Evolutionary conservation across 2,329 filamentous ascomycete species (phyloP).

Genomic region (Chalaropsis ovoidea): DNA sequence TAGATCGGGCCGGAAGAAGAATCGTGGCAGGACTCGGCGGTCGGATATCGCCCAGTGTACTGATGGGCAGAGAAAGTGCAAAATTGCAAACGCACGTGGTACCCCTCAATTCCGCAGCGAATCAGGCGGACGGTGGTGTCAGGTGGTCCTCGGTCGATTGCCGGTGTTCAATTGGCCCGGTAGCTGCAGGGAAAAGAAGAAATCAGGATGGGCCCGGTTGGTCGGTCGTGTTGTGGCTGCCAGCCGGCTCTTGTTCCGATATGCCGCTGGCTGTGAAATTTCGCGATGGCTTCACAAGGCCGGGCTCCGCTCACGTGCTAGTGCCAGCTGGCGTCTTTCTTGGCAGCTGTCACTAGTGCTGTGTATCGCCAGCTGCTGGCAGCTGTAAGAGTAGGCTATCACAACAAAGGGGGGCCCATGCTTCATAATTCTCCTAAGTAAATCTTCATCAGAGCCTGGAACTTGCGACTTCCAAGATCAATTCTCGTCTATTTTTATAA

Average conservation of each 20-base stretch:
- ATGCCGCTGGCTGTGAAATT: conserved; percentile 21
- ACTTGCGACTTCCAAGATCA: not conserved
- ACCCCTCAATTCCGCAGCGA: not conserved
- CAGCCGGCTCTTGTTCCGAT: not conserved
- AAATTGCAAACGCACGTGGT: not conserved
- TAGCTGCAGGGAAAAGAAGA: not conserved
- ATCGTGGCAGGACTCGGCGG: no score
- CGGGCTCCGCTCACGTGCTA: conserved; percentile 24
- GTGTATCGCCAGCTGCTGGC: not conserved
- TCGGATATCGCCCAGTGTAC: conserved; percentile 1
- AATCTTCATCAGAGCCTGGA: not conserved
- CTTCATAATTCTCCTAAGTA: conserved; percentile 2
- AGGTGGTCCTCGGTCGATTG: not conserved
- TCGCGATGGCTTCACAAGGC: conserved; percentile 20
- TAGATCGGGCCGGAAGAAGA: not conserved
- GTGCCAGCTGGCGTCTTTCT: not conserved
- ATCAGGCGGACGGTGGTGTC: not conserved
- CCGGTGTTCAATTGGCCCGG: not conserved
- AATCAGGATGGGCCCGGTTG: conserved; percentile 15
- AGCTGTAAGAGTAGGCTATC: not conserved
- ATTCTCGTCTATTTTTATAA: not conserved
- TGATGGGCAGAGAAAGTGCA: not conserved
- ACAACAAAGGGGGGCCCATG: not conserved
- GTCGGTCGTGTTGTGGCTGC: conserved; percentile 4
- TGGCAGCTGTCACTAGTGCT: not conserved